Evolutionary conservation across 352 stramenopile genomes (phyloP).

Genomic region (Thraustochytrium sp.): DNA sequence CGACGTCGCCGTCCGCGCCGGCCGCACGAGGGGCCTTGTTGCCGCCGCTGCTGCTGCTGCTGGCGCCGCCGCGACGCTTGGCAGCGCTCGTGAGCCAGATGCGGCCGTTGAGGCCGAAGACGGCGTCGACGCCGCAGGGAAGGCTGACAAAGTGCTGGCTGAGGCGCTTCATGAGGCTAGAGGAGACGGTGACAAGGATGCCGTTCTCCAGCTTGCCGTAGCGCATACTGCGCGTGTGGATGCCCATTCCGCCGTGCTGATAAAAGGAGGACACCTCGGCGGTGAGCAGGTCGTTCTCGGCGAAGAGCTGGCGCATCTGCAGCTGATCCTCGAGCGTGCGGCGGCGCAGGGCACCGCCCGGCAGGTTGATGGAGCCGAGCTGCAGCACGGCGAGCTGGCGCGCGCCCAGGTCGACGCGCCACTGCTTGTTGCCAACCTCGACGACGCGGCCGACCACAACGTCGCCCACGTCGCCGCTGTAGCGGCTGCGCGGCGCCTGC

Average conservation of each 20-base stretch:
- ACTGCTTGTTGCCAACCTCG: slow-evolving; percentile 84
- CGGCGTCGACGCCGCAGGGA: slow-evolving; percentile 73
- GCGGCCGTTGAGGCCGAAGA: slow-evolving; percentile 87
- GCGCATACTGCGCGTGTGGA: slow-evolving; percentile 85
- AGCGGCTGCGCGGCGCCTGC: slow-evolving; percentile 68
- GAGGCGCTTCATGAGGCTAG: slow-evolving; percentile 79
- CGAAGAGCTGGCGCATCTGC: slow-evolving; percentile 89
- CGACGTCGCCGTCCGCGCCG: slow-evolving; percentile 49
- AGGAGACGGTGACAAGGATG: slow-evolving; percentile 75
- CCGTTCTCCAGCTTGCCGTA: slow-evolving; percentile 94
- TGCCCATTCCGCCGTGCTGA: slow-evolving; percentile 76
- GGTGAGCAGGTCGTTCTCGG: slow-evolving; percentile 91
- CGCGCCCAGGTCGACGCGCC: slow-evolving; percentile 85
- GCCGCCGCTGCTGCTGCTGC: not conserved
- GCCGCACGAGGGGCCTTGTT: not conserved
- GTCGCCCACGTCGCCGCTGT: slow-evolving; percentile 91
- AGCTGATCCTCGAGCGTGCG: slow-evolving; percentile 92
- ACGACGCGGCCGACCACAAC: slow-evolving; percentile 89
- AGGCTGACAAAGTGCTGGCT: slow-evolving; percentile 89
- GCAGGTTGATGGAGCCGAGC: slow-evolving; percentile 88
- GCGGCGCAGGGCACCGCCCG: slow-evolving; percentile 87
- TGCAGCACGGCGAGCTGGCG: slow-evolving; percentile 70
- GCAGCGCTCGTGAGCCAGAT: slow-evolving; percentile 78
- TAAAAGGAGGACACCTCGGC: slow-evolving; percentile 68
- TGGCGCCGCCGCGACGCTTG: too few relatives aligned